Percentiles rank a stretch among this genome's conserved stretches.
Conservation (phyloP, 768 basidiomycete species). For the Macrolepiota albuminosa region DNA sequence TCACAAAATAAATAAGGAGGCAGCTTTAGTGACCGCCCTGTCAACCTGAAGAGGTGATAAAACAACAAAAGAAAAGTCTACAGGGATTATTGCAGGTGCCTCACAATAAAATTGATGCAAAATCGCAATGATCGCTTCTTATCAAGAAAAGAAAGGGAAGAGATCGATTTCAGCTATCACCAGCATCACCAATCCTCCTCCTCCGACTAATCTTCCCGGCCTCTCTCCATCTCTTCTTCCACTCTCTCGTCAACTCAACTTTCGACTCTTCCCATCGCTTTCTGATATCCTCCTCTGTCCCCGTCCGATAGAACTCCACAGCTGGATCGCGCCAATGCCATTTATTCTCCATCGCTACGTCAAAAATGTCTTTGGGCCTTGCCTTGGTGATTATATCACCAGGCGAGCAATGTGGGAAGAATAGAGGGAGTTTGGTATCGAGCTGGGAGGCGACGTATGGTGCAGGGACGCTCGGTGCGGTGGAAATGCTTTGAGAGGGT, state of each 20-base stretch:
- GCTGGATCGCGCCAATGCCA: conserved; percentile 42
- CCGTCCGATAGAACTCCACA: conserved; percentile 44
- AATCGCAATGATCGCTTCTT: background rate
- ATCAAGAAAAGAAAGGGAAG: background rate
- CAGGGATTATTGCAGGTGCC: background rate
- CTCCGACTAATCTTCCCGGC: conserved; percentile 62
- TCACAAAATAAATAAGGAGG: too few species aligned
- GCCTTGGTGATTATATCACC: conserved; percentile 21
- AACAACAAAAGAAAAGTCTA: background rate
- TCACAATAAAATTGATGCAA: background rate
- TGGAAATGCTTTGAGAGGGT: conserved; percentile 16
- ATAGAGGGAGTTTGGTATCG: conserved; percentile 52
- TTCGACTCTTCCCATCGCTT: conserved; percentile 69
- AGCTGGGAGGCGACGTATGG: conserved; percentile 28
- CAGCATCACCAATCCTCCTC: conserved; percentile 39
- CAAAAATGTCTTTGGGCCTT: conserved; percentile 41
- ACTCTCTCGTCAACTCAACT: conserved; percentile 62
- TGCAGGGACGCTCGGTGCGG: conserved; percentile 4
- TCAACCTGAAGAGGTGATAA: too few species aligned
- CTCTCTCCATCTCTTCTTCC: conserved; percentile 76
- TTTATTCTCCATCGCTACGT: conserved; percentile 42
- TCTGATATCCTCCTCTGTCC: conserved; percentile 56
- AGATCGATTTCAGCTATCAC: conserved; percentile 12
- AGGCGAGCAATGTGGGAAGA: conserved; percentile 50
- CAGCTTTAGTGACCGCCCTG: too few species aligned